Base-by-base conservation (phyloP, 768 basidiomycete species). In the Leccinum obscurum region DNA sequence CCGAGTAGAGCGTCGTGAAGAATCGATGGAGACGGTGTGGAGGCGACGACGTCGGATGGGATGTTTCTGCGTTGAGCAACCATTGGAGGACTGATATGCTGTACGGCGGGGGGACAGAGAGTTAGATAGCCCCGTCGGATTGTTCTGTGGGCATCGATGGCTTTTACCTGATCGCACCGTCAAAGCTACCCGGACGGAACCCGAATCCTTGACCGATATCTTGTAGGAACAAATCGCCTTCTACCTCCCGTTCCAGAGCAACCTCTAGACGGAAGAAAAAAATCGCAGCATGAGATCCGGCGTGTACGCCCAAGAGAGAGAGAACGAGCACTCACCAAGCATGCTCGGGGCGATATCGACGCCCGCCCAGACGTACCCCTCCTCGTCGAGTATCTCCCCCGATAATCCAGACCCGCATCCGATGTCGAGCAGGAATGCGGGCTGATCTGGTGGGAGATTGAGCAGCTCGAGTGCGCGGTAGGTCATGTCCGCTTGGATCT, bases 41-140 rank as follows among this genome's bases (percentile, higher is more conserved):
- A 15, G 88, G 95, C 51, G 93, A 95, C 59, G 92, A 95, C 52
- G 88, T 93, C 58, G 85, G 90, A 70, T 88, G 89, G 6, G 93
- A 88, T 30, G 94, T 91, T 73, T 98, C 97, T 26, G 96, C 95
- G 73, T 98, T 99, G 59, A 98, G 82, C 3, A 99, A 81, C 97
- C 97, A 99, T 77, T 99, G 97, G 6, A 99, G 79, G n/a, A 98
- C 96, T 26, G 97, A 99, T 68, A 99, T 91, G 70, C 96, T 98
- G 69, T 17, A 30, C 28, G n/a, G 35, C 32, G 32, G 32, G 30
- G 7, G 8, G 41, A 9, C 39, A 17, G 15, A 17, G n/a, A 17
- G 39, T 9, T 50, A 26, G 14, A 37, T 15, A 14, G 28, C 0
- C 14, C 35, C 14, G 14, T 44, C 41, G 41, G 10, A n/a, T 20